Conservation (phyloP, 2,329 filamentous ascomycete species). For the Spiromastix sp. region DNA sequence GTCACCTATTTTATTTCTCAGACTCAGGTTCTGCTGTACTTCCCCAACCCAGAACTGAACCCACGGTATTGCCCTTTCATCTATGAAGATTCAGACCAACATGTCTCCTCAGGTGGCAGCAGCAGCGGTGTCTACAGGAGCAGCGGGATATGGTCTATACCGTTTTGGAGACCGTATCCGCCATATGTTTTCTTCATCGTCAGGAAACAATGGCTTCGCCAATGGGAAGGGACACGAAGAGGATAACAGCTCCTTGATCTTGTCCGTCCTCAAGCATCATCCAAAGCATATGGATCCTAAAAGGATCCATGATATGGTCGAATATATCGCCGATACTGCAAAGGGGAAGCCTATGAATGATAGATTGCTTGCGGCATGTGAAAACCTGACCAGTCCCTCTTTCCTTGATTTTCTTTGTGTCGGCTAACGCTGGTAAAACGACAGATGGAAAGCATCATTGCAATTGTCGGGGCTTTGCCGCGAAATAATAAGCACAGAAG, state of each 20-base stretch:
- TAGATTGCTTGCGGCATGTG: conserved; percentile 5
- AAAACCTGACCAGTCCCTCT: neutral
- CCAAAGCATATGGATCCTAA: conserved; percentile 7
- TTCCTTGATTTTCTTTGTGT: neutral
- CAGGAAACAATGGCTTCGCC: too few relatives aligned
- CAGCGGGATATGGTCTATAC: too few relatives aligned
- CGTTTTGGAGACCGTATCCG: too few relatives aligned
- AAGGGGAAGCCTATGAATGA: conserved; percentile 7
- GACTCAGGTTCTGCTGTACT: too few relatives aligned
- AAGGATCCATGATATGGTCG: conserved; percentile 2
- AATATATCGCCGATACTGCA: conserved; percentile 3
- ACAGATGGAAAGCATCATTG: conserved; percentile 19
- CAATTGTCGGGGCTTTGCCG: conserved; percentile 18
- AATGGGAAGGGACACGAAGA: too few relatives aligned
- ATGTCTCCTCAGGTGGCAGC: too few relatives aligned
- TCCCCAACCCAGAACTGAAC: too few relatives aligned
- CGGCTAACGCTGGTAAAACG: neutral
- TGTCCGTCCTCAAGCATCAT: conserved; percentile 4
- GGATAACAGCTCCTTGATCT: conserved; percentile 4
- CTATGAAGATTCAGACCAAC: too few relatives aligned
- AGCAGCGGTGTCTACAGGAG: too few relatives aligned
- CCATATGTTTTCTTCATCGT: too few relatives aligned
- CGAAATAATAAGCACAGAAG: conserved; percentile 13
- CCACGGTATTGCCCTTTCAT: too few relatives aligned
- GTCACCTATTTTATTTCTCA: too few relatives aligned